These are phyloP conservation scores for Zostera marina DNA, from an alignment of 116 monocot genomes.

Conservation along the genomic window DNA sequence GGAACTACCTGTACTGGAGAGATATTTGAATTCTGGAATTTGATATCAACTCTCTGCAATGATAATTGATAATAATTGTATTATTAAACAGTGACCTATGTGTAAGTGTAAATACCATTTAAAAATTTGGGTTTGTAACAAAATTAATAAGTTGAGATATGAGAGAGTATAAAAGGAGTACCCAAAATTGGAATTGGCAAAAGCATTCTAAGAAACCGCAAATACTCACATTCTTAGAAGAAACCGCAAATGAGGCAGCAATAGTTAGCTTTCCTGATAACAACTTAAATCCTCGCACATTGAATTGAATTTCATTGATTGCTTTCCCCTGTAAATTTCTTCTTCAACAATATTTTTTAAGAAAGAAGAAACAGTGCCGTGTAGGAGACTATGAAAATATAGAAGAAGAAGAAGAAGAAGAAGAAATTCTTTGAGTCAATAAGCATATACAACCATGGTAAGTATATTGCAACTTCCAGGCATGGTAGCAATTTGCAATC, in stretches of 20 bases:
- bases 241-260: constrained; percentile 46
- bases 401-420: too few species aligned
- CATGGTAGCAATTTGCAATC: too few species aligned
- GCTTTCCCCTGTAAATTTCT: constrained; percentile 40
- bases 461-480: too few species aligned
- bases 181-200: too few species aligned
- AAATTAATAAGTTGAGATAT: too few species aligned
- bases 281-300: constrained; percentile 46
- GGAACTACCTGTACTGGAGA: constrained; percentile 52
- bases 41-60: constrained; percentile 73
- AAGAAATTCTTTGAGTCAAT: not conserved
- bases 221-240: constrained; percentile 46
- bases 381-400: not conserved
- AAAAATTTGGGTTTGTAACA: not conserved
- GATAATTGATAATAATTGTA: not conserved
- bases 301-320: constrained; percentile 62
- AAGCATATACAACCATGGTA: not conserved
- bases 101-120: not conserved
- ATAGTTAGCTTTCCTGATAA: constrained; percentile 62
- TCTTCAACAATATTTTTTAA: not conserved
- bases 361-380: too few species aligned
- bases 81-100: not conserved
- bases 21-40: constrained; percentile 51
- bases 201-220: too few species aligned
- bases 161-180: too few species aligned